Evolutionary conservation across 2,329 filamentous ascomycete genomes (phyloP), one percentile per base, ranked within the genome.

Genomic region (Phoma sp.): DNA sequence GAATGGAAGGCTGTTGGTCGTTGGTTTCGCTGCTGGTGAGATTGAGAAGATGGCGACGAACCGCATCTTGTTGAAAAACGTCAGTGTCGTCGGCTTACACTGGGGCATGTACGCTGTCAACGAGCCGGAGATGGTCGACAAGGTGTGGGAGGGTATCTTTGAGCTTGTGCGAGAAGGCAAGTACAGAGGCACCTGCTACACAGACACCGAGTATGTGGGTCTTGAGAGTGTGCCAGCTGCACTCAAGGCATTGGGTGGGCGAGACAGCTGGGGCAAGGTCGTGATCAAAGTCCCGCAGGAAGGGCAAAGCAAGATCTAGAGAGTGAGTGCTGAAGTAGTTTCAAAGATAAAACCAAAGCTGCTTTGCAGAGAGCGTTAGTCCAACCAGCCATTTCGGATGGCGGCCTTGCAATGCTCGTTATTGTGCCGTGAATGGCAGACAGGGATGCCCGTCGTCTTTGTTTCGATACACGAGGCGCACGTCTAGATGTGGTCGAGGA

Each of bases 41-140:
- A 96, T 97, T 64, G 94, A 98, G 77, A 96, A 95, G 78, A 86
- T 98, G 37, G 90, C 92, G 12, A 87, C 96, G 80, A 98, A 98
- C 76, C 88, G 94, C 75, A 91, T 97, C 24, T 77, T 97, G 59
- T 78, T 98, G 64, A 98, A 97, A 84, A 97, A 97, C 74, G 94
- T 97, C 61, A 89, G 87, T 60, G 80, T 98, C 12, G 90, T 97
- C 1, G 94, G 94, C 1, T 79, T 97, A 68, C 91, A 96, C 78
- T 98, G 94, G 94, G 94, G 94, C 12, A 87, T 88, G 54, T 97
- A 97, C 77, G 80, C 87, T 1, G 82, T 81, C 39, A 85, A 89
- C 63, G 90, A 97, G 79, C 85, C 82, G 21, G 85, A 88, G 69
- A 88, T 82, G 40, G 85, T 95, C 5, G 80, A 82, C 7, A 75